Base-by-base conservation (phyloP, 2,329 filamentous ascomycete species). In the Monosporascus ibericus region DNA sequence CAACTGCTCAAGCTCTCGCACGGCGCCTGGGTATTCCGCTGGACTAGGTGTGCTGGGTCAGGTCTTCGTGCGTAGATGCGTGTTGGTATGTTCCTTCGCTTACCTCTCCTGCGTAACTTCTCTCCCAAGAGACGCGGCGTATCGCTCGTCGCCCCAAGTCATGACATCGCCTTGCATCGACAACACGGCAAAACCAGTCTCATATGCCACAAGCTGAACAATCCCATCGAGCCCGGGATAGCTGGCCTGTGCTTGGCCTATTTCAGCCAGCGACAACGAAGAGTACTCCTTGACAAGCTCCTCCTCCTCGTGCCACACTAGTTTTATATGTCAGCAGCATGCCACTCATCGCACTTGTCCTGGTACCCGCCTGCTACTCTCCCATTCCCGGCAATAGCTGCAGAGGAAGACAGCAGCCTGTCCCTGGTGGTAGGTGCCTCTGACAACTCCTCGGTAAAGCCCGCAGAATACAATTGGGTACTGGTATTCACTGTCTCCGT, bases 81-180 rank as follows among this genome's bases (percentile, higher is more conserved):
- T 4, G 30, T 34, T 34, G 30, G 30, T 3, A 34, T 1, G 11
- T 34, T 34, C 30, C 17, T 20, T 20, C 30, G 8, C 52, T 55
- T 60, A 77, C 70, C 61, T 68, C 5, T 69, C 63, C 3, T 64
- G 58, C 6, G 69, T 66, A 5, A 73, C 62, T 2, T 75, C 69
- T 18, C 84, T 75, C 5, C 79, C 83, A 1, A 88, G 75, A 51
- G 79, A 81, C 37, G 74, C 70, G 27, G 70, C 67, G 58, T 81
- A 85, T 17, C 85, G 77, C 47, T 75, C 68, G 58, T 88, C 84
- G 7, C 85, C 85, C 64, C 76, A 72, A 0, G 77, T 79, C 56
- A 70, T 74, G 25, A 82, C 76, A 2, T 66, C 62, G n/a, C 73
- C 75, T 11, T 72, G 62, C 1, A 70, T 51, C 2, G 74, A 66